Percentiles rank a stretch among this genome's conserved stretches.
These are phyloP conservation scores for Ophiostoma pallidulum DNA, from an alignment of 2,329 filamentous ascomycete genomes.

Conservation along the genomic window DNA sequence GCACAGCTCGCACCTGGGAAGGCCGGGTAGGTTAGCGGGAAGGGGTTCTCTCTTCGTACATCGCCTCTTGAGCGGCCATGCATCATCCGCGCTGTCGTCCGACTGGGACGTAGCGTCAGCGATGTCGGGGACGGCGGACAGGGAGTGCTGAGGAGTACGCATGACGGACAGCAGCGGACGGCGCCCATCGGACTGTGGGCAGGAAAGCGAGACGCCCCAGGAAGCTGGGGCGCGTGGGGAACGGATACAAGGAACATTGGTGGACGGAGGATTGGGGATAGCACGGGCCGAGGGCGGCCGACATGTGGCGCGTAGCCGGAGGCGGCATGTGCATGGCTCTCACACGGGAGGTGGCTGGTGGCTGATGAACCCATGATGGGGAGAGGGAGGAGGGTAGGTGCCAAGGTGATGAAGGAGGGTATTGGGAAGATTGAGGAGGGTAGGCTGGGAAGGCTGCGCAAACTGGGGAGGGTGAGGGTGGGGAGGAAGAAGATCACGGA, in stretches of 20 bases:
- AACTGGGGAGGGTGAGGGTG: too few relatives aligned
- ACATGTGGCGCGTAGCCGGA: too few relatives aligned
- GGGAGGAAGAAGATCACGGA: background rate
- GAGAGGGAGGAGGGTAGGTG: background rate
- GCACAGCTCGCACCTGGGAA: constrained; percentile 60
- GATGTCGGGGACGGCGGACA: background rate
- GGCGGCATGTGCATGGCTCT: too few relatives aligned
- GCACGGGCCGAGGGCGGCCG: too few relatives aligned
- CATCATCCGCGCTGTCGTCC: constrained; percentile 10
- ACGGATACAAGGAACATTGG: background rate
- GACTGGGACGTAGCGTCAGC: constrained; percentile 8
- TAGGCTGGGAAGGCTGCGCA: too few relatives aligned
- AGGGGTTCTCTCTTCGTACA: background rate
- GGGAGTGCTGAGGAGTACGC: background rate
- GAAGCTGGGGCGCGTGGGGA: constrained; percentile 2
- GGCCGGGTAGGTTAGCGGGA: constrained; percentile 2
- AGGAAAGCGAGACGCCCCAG: background rate
- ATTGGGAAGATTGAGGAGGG: background rate
- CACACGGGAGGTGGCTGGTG: too few relatives aligned
- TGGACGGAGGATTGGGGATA: too few relatives aligned
- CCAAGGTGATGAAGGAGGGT: background rate
- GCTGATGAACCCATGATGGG: too few relatives aligned
- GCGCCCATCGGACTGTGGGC: background rate
- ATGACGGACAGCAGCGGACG: background rate
- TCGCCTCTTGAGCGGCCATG: background rate